Conservation (phyloP, 163 green algal species). For the Scenedesmus sp. region DNA sequence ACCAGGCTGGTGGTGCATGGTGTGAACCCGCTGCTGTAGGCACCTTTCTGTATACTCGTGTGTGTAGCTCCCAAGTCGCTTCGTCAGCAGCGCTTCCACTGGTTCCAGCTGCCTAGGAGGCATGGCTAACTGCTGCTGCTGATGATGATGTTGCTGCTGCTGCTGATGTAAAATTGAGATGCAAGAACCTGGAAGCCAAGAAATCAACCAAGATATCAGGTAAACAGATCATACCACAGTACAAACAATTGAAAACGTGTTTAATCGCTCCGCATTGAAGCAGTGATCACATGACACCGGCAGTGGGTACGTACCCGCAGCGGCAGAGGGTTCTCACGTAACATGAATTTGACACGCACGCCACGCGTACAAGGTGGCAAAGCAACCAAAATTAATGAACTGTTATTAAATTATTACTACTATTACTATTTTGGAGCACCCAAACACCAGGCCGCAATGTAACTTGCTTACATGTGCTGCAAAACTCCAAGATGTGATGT, state of each 20-base stretch:
- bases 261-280: too few species aligned
- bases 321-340: background rate
- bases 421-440: too few species aligned
- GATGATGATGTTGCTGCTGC: background rate
- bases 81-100: slow-evolving; percentile 27
- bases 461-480: background rate
- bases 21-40: background rate
- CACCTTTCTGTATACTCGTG: slow-evolving; percentile 36
- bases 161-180: too few species aligned
- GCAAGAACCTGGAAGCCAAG: too few species aligned
- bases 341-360: too few species aligned
- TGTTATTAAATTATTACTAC: too few species aligned
- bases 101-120: slow-evolving; percentile 4
- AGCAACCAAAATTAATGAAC: too few species aligned
- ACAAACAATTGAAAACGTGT: background rate
- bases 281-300: background rate
- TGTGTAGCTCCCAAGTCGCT: slow-evolving; percentile 5
- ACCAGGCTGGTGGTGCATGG: background rate
- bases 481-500: too few species aligned
- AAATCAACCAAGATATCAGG: background rate
- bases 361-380: too few species aligned
- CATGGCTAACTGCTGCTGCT: slow-evolving; percentile 27
- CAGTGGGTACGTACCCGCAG: background rate
- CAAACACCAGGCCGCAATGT: background rate
- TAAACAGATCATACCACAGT: background rate